A percentile compares a stretch with the other conserved stretches of the same genome.
These are phyloP conservation scores for Collybia sordida DNA, from an alignment of 768 basidiomycete species.

Conservation along the genomic window DNA sequence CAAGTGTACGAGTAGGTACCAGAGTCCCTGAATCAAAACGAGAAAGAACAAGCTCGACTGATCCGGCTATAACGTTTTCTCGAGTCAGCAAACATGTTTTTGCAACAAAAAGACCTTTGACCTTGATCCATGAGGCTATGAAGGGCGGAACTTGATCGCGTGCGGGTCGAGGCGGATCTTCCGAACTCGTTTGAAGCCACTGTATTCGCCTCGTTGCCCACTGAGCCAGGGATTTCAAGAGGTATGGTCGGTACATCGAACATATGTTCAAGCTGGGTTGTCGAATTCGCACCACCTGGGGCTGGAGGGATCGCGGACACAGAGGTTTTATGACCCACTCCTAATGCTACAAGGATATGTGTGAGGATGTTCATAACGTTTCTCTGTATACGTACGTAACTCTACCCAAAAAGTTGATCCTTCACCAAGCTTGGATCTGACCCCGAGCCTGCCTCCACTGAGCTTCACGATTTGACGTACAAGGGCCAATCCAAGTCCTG, in stretches of 20 bases:
- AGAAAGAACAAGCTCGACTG: conserved; percentile 46
- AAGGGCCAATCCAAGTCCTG: conserved; percentile 57
- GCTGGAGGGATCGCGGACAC: background rate
- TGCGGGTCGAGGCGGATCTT: conserved; percentile 11
- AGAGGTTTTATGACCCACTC: conserved; percentile 13
- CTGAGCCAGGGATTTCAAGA: background rate
- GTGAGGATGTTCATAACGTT: background rate
- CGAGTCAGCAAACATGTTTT: background rate
- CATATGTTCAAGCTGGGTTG: background rate
- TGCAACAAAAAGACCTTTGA: conserved; percentile 9
- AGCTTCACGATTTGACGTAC: conserved; percentile 60
- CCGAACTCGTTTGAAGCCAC: background rate
- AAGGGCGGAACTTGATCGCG: conserved; percentile 33
- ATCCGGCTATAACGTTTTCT: conserved; percentile 33
- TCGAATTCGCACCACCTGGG: background rate
- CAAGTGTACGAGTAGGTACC: conserved; percentile 41
- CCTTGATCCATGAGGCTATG: conserved; percentile 57
- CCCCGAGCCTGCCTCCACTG: conserved; percentile 52
- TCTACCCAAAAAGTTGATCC: conserved; percentile 84
- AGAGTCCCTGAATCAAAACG: conserved; percentile 31
- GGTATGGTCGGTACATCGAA: no score
- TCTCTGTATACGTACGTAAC: conserved; percentile 22
- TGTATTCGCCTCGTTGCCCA: no score
- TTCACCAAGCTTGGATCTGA: conserved; percentile 43
- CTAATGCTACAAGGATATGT: conserved; percentile 5